Evolutionary conservation across 306 rosid genomes (phyloP).

Genomic region (Castanea crenata): DNA sequence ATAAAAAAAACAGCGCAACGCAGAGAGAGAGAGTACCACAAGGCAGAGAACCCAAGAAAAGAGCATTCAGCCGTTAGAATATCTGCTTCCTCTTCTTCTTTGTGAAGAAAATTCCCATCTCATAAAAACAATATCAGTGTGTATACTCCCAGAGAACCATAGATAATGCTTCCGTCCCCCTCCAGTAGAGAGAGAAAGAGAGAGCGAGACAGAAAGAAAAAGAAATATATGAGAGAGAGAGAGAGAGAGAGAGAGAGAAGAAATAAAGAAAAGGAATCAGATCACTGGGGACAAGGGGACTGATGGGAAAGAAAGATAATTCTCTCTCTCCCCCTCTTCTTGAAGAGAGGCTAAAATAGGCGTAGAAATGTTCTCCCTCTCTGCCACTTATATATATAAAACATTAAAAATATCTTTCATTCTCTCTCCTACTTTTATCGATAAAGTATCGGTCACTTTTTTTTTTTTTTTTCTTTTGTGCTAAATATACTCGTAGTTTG

Average conservation of each 20-base stretch:
- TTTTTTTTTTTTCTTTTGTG: too few relatives aligned
- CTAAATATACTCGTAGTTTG: too few relatives aligned
- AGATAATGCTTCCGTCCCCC: conserved; percentile 3
- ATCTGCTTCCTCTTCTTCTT: conserved; percentile 8
- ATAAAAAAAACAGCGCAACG: background rate
- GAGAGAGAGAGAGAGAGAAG: background rate
- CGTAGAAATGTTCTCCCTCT: background rate
- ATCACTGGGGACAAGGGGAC: conserved; percentile 4
- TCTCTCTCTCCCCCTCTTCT: background rate
- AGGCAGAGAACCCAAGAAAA: conserved; percentile 12
- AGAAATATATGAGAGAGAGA: background rate
- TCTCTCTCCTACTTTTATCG: background rate
- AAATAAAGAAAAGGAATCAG: conserved; percentile 12
- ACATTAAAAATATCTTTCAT: background rate
- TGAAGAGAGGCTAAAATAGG: too few relatives aligned
- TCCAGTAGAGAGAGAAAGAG: background rate
- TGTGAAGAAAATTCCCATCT: background rate
- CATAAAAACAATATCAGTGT: background rate
- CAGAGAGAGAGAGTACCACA: conserved; percentile 10
- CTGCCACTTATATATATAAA: background rate
- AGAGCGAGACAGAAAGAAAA: background rate
- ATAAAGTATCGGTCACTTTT: too few relatives aligned
- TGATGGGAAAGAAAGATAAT: conserved; percentile 19
- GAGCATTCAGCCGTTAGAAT: conserved; percentile 1
- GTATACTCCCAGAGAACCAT: background rate